phyloP scores from a whole-genome alignment of 208 protist genomes.

The Acanthamoeba triangularis region DNA sequence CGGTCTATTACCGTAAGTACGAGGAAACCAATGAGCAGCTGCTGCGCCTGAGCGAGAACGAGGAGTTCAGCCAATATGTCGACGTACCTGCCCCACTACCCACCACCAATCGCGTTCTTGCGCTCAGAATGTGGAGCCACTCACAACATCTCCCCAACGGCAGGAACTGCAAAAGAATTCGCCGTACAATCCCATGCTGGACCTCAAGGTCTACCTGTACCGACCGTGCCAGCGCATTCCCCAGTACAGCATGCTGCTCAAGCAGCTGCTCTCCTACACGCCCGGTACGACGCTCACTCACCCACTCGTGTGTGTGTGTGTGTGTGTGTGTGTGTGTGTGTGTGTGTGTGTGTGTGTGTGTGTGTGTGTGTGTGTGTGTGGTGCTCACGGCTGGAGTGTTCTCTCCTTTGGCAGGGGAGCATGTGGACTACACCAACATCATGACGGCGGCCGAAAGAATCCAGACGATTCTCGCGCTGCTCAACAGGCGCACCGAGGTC shows the following conservation, averaged over 20 bases:
- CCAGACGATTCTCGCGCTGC: neutral
- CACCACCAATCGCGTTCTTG: neutral
- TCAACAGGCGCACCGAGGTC: slow-evolving; percentile 2
- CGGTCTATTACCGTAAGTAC: slow-evolving; percentile 48
- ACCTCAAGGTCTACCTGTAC: slow-evolving; percentile 46
- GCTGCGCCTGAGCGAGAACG: neutral
- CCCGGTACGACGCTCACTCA: neutral
- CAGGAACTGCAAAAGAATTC: slow-evolving; percentile 6
- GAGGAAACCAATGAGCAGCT: slow-evolving; percentile 23
- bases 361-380: no score
- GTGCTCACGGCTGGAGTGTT: neutral
- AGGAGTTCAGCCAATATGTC: neutral
- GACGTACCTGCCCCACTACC: neutral
- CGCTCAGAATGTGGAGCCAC: neutral
- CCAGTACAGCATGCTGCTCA: slow-evolving; percentile 53
- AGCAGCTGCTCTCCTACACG: slow-evolving; percentile 35
- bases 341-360: neutral
- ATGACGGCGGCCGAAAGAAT: neutral
- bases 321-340: neutral
- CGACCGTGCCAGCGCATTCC: slow-evolving; percentile 44
- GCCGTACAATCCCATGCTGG: slow-evolving; percentile 15
- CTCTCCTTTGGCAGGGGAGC: neutral
- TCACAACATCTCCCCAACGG: neutral
- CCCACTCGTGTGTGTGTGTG: neutral
- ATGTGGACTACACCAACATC: slow-evolving; percentile 35